Evolutionary conservation across 768 basidiomycete genomes (phyloP).

Genomic region (Leccinum disarticulatum): DNA sequence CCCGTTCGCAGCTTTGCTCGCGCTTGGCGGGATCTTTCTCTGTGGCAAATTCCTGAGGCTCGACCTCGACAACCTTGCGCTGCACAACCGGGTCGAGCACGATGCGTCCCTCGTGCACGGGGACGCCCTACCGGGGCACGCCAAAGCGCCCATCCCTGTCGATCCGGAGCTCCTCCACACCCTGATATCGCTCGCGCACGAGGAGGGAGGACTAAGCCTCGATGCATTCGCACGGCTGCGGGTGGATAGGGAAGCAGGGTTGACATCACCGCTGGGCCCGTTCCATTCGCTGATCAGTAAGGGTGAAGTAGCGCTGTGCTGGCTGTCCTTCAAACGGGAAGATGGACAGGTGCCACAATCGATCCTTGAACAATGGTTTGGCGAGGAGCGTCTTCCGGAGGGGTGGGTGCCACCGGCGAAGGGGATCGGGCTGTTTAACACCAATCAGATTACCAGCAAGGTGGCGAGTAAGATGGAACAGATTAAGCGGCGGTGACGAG

Average conservation of each 20-base stretch:
- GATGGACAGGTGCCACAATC: conserved; percentile 34
- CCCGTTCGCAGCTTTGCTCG: conserved; percentile 52
- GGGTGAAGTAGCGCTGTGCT: conserved; percentile 58
- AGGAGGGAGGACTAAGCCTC: conserved; percentile 41
- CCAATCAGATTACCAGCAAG: conserved; percentile 32
- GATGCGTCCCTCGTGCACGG: conserved; percentile 62
- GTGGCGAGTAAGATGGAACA: conserved; percentile 26
- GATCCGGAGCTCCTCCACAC: conserved; percentile 37
- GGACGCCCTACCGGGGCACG: conserved; percentile 35
- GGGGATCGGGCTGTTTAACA: conserved; percentile 29
- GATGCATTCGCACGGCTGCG: conserved; percentile 52
- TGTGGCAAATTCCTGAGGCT: conserved; percentile 44
- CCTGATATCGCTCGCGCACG: conserved; percentile 26
- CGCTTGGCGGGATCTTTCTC: conserved; percentile 45
- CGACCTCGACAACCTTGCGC: conserved; percentile 50
- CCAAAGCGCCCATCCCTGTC: conserved; percentile 43
- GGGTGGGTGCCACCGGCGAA: conserved; percentile 45
- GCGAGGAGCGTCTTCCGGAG: conserved; percentile 57
- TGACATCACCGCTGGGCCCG: conserved; percentile 34
- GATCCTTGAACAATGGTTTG: conserved; percentile 51
- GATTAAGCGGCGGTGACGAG: conserved; percentile 14
- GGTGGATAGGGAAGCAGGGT: conserved; percentile 39
- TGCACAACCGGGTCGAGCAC: conserved; percentile 64
- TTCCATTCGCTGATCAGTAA: conserved; percentile 52
- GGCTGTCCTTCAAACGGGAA: conserved; percentile 43